Conservation (phyloP, 2,329 filamentous ascomycete species). For the Dryadomyces quercivorus region DNA sequence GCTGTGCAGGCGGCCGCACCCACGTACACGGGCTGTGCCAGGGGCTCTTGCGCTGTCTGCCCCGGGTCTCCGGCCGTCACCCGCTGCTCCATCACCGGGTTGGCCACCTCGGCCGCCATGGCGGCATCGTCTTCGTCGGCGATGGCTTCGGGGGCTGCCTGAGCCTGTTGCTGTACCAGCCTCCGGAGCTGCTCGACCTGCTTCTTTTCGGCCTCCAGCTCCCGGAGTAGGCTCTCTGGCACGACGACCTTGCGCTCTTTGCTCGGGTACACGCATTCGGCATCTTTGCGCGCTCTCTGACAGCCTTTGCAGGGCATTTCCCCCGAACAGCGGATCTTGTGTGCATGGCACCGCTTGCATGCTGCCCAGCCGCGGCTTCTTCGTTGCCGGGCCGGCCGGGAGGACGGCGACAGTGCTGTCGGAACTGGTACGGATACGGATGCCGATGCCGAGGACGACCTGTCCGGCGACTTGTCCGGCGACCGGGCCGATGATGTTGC, state of each 20-base stretch:
- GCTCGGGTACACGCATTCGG: neutral
- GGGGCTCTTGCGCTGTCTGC: neutral
- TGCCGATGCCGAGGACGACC: no score
- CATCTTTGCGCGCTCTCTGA: neutral
- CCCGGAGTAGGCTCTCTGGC: neutral
- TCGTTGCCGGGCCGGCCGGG: neutral
- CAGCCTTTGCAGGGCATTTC: neutral
- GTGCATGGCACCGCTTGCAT: neutral
- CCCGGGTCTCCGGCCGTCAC: no score
- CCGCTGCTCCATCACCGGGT: slow-evolving; percentile 1
- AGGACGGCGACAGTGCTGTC: neutral
- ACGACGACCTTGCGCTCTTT: neutral
- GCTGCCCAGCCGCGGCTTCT: neutral
- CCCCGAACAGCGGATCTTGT: slow-evolving; percentile 4
- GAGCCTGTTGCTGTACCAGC: neutral
- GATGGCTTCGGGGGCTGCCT: neutral
- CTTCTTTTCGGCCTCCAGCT: neutral
- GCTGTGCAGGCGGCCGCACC: slow-evolving; percentile 2
- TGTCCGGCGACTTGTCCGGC: no score
- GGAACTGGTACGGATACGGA: neutral
- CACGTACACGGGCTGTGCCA: neutral
- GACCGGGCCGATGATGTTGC: no score
- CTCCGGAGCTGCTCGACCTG: neutral
- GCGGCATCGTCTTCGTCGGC: neutral
- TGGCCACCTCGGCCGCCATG: neutral